Evolutionary conservation across 257 asterid species (phyloP), one percentile per base, ranked within the genome.

Genomic region (Primulina eburnea): DNA sequence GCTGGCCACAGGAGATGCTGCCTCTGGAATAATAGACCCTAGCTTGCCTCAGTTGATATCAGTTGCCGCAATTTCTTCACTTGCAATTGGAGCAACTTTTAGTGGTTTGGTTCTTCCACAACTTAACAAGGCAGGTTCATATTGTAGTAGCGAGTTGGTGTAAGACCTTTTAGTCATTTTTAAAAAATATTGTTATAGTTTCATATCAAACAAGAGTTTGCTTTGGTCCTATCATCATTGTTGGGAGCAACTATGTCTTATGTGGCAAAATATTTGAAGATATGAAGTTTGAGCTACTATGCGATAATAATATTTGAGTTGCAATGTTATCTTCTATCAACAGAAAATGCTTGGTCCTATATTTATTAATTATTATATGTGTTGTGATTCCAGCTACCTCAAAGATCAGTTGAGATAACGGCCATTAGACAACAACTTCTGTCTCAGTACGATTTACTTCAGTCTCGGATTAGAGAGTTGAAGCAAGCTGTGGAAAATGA

Each of bases 361-460:
- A 53, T 62, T 79, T 62, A 50, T 58, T 30, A 43, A 24, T 70
- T 67, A 11, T n/a, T 40, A 11, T 40, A 10, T 82, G 50, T 74
- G 62, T 74, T 62, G 71, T 69, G 53, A 57, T 77, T 61, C 71
- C 85, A 93, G 98, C 92, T 93, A 82, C 95, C 98, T 73, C 95
- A 78, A 82, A 93, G 77, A 74, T 55, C 79, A 59, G 97, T 86
- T 72, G 97, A 87, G 74, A 60, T 82, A 81, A 76, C 88, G 61
- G 84, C 92, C 20, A 75, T 87, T 68, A 83, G 87, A 81, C 98
- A 93, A 82, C 90, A 89, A 73, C 87, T 93, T 30, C 73, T 93
- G 69, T 87, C 94, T 66, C 97, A 93, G 86, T 90, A 93, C 74
- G 98, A 90, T 75, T 66, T 87, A 64, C 97, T 93, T 50, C 96